Evolutionary conservation across 495 filamentous ascomycete genomes (phyloP).

Genomic region (Chaetomium fimeti): DNA sequence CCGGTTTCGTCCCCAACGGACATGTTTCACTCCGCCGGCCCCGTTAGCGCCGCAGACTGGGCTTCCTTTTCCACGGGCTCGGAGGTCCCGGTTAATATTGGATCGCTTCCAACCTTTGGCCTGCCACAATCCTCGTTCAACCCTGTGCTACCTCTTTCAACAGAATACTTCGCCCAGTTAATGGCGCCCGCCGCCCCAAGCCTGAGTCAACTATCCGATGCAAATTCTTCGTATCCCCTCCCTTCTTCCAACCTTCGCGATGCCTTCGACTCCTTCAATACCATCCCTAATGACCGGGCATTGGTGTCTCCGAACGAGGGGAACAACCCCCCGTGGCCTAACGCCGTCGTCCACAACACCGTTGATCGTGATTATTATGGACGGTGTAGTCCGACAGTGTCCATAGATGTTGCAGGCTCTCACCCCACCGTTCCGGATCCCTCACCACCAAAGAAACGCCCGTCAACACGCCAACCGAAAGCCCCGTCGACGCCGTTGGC

Average conservation of each 20-base stretch:
- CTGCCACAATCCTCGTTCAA: neutral
- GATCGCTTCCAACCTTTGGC: neutral
- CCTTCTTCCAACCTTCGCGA: neutral
- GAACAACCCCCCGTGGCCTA: neutral
- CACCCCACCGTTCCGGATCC: too few species aligned
- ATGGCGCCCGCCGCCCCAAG: neutral
- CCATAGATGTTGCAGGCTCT: neutral
- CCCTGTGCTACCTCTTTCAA: neutral
- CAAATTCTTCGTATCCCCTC: neutral
- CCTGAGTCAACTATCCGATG: neutral
- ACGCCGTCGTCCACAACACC: neutral
- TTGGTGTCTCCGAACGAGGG: neutral
- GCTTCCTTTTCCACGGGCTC: neutral
- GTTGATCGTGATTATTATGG: neutral
- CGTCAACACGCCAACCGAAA: neutral
- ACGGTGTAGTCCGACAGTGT: too few species aligned
- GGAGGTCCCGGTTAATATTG: neutral
- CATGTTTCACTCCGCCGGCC: neutral
- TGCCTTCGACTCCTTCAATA: neutral
- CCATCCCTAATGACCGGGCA: neutral
- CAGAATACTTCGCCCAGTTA: neutral
- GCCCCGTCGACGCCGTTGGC: conserved; percentile 1
- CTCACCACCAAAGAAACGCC: neutral
- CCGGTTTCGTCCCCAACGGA: neutral
- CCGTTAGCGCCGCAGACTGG: neutral